Percentiles rank a stretch among this genome's conserved stretches.
These are phyloP conservation scores for Lipomyces yamanashiensis DNA, from an alignment of 805 yeast genomes.

Conservation along the genomic window DNA sequence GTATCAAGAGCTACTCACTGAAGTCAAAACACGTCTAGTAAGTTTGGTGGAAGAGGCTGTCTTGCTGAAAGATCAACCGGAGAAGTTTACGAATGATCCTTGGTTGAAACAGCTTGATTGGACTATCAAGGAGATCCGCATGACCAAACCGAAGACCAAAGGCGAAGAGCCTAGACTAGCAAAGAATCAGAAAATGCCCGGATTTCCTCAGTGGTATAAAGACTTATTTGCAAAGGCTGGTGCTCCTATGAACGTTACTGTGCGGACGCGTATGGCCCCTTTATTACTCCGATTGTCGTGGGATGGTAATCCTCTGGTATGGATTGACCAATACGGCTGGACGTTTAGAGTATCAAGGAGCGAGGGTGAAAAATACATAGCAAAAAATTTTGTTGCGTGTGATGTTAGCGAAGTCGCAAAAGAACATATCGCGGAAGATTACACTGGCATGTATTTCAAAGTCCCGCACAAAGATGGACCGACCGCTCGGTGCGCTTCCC, in stretches of 20 bases:
- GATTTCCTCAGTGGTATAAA: slow-evolving; percentile 93
- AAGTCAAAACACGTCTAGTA: slow-evolving; percentile 63
- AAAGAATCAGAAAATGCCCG: slow-evolving; percentile 80
- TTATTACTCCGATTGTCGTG: slow-evolving; percentile 75
- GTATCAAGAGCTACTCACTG: slow-evolving; percentile 61
- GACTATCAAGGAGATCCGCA: slow-evolving; percentile 58
- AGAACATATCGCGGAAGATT: slow-evolving; percentile 43
- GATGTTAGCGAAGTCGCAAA: slow-evolving; percentile 34
- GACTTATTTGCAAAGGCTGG: slow-evolving; percentile 52
- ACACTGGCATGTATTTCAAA: slow-evolving; percentile 55
- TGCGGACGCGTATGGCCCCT: slow-evolving; percentile 77
- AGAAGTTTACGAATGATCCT: slow-evolving; percentile 63
- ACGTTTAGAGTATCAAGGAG: slow-evolving; percentile 65
- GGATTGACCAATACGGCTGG: slow-evolving; percentile 88
- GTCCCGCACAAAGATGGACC: slow-evolving; percentile 91
- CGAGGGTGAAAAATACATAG: slow-evolving; percentile 43
- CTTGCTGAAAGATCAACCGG: slow-evolving; percentile 46
- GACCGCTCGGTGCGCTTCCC: slow-evolving; percentile 66
- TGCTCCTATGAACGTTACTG: slow-evolving; percentile 61
- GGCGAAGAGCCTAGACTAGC: slow-evolving; percentile 45
- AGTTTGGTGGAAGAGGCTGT: slow-evolving; percentile 66
- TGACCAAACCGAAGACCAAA: slow-evolving; percentile 72
- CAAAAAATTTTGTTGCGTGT: slow-evolving; percentile 47
- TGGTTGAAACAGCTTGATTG: slow-evolving; percentile 93
- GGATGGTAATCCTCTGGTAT: slow-evolving; percentile 81